Evolutionary conservation across 2,329 filamentous ascomycete species (phyloP).

Genomic region (Monosporascus sp.): DNA sequence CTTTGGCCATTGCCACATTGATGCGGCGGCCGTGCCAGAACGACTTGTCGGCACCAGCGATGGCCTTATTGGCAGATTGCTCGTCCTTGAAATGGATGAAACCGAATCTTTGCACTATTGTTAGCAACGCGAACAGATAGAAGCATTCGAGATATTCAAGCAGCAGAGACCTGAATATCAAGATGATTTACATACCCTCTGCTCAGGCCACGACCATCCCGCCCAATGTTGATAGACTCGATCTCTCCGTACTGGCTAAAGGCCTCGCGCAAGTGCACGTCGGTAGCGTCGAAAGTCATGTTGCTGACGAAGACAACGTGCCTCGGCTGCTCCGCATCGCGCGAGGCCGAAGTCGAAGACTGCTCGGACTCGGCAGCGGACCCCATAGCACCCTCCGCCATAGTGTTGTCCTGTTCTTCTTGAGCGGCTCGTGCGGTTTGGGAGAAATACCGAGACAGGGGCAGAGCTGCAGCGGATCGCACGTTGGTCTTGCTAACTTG

Average conservation of each 20-base stretch:
- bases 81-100: conserved; percentile 19
- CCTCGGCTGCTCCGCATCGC: neutral
- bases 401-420: conserved; percentile 8
- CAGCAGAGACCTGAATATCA: neutral
- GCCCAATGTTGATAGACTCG: conserved; percentile 11
- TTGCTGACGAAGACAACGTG: conserved; percentile 61
- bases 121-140: conserved; percentile 6
- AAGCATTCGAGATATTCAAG: neutral
- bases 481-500: conserved; percentile 19
- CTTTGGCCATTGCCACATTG: conserved; percentile 8
- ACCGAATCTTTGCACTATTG: conserved; percentile 18
- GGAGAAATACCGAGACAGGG: conserved; percentile 23
- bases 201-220: conserved; percentile 23
- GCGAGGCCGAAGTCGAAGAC: too few relatives aligned
- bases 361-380: neutral
- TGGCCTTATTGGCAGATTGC: conserved; percentile 14
- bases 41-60: conserved; percentile 20
- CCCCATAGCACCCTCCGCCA: conserved; percentile 5
- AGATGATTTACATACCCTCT: conserved; percentile 23
- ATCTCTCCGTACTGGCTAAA: conserved; percentile 42
- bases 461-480: conserved; percentile 13
- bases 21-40: conserved; percentile 31
- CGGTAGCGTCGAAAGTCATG: conserved; percentile 62
- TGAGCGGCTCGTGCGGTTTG: conserved; percentile 20
- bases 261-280: conserved; percentile 52